These are phyloP conservation scores for Pythium guiyangense DNA, from an alignment of 352 stramenopile species.

Conservation along the genomic window DNA sequence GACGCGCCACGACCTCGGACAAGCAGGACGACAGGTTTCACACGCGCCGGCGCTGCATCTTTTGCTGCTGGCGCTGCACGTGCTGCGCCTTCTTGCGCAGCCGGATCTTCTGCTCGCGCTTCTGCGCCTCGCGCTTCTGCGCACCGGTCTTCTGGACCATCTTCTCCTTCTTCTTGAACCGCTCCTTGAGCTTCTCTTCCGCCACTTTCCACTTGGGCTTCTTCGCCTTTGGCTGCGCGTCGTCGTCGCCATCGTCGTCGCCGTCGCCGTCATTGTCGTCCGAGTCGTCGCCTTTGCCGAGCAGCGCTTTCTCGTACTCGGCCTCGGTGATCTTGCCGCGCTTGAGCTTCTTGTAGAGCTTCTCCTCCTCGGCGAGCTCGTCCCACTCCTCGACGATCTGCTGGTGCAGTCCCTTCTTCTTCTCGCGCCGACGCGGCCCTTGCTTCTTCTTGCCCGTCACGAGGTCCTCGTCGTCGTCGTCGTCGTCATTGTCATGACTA, in stretches of 20 bases:
- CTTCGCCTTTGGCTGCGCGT: conserved; percentile 27
- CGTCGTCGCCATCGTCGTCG: conserved; percentile 29
- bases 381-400: conserved; percentile 99
- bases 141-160: conserved; percentile 60
- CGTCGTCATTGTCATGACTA: too few relatives aligned
- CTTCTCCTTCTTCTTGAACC: conserved; percentile 83
- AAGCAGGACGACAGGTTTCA: background rate
- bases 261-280: conserved; percentile 23
- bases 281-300: conserved; percentile 41
- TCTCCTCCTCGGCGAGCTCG: conserved; percentile 96
- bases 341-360: conserved; percentile 96
- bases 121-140: conserved; percentile 71
- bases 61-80: conserved; percentile 51
- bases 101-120: conserved; percentile 79
- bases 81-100: conserved; percentile 76
- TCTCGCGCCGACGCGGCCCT: conserved; percentile 76
- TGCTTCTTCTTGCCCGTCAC: conserved; percentile 57
- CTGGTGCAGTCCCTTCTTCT: conserved; percentile 95
- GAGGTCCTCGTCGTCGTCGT: conserved; percentile 36
- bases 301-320: conserved; percentile 83
- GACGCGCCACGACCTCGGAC: too few relatives aligned
- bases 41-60: conserved; percentile 35
- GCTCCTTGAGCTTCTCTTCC: conserved; percentile 70
- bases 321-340: conserved; percentile 97
- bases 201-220: conserved; percentile 58